phyloP scores from a whole-genome alignment of 2,329 filamentous ascomycete species.

The Neofusicoccum umdonicola region DNA sequence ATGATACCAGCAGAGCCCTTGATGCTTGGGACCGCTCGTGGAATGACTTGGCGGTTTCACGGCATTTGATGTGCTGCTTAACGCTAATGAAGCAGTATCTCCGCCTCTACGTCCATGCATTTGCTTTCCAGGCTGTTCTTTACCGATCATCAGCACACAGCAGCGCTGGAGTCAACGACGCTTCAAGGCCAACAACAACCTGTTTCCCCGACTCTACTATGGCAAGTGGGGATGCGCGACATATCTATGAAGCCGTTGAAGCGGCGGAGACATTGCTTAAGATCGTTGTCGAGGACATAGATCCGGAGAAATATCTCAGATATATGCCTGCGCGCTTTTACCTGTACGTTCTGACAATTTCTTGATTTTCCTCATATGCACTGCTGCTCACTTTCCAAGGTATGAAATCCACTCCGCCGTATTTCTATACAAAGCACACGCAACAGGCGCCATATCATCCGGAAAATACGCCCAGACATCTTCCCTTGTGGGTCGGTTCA shows the following conservation, averaged over 20 bases:
- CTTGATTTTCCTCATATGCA: neutral
- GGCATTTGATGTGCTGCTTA: constrained; percentile 11
- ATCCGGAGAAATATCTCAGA: constrained; percentile 11
- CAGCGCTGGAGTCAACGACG: neutral
- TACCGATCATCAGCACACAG: neutral
- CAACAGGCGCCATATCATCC: constrained; percentile 2
- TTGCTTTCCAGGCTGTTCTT: constrained; percentile 18
- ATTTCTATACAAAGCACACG: constrained; percentile 16
- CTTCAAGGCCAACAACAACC: neutral
- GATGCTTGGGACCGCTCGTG: constrained; percentile 15
- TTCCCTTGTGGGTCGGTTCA: neutral
- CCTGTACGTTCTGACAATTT: neutral
- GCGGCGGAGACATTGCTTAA: constrained; percentile 15
- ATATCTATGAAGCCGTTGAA: constrained; percentile 12
- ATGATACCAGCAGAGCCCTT: constrained; percentile 15
- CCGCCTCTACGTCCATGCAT: constrained; percentile 17
- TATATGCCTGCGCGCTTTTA: constrained; percentile 15
- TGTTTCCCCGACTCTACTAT: constrained; percentile 16
- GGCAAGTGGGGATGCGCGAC: constrained; percentile 14
- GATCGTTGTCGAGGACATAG: constrained; percentile 12
- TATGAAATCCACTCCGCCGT: constrained; percentile 16
- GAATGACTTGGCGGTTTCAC: neutral
- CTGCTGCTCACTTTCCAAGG: neutral
- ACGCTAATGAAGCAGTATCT: constrained; percentile 17
- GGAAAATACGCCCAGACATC: neutral